Evolutionary conservation across 2,329 filamentous ascomycete species (phyloP), one percentile per base, ranked within the genome.

Genomic region (Pseudogymnoascus sp.): DNA sequence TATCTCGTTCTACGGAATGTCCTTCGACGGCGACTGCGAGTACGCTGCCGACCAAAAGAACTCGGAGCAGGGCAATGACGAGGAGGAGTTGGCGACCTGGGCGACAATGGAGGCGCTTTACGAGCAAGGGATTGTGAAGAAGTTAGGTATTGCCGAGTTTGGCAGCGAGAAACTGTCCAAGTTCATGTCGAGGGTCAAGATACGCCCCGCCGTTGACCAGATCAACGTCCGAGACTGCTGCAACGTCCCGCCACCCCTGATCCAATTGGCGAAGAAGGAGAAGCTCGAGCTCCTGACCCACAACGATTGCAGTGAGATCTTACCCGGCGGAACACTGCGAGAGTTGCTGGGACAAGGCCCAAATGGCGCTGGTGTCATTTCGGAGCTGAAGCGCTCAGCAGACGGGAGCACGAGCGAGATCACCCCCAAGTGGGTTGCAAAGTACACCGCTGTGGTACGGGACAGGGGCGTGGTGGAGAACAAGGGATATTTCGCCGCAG

Each of bases 211-310:
- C 18, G 93, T 97, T 39, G 86, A 97, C 74, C 94, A 99, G 79
- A 96, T 99, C 79, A 97, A 97, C 72, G 84, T 96, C 58, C 87
- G 90, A 68, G 90, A 97, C 74, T 97, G 93, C 78, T 99, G 94
- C 75, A 93, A 91, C 54, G 94, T 97, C 43, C 94, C 94, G 7
- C 92, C 91, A 69, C 88, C 91, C 11, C 80, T 99, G 64, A 86
- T 91, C 62, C 76, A 88, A 68, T 87, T 95, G 68, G 93, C 93
- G n/a, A 92, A 90, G 73, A 80, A 87, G 65, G 81, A 91, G 71
- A 80, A 84, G 18, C 91, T 99, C 64, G 91, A 97, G 73, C 78
- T 99, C 62, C 79, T 97, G 61, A 96, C 95, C 39, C 94, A 99
- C 75, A 91, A 91, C 67, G 94, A 99, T 75, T 95, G 90, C 75